phyloP scores from a whole-genome alignment of 352 stramenopile genomes.

The Globisporangium middletonii region DNA sequence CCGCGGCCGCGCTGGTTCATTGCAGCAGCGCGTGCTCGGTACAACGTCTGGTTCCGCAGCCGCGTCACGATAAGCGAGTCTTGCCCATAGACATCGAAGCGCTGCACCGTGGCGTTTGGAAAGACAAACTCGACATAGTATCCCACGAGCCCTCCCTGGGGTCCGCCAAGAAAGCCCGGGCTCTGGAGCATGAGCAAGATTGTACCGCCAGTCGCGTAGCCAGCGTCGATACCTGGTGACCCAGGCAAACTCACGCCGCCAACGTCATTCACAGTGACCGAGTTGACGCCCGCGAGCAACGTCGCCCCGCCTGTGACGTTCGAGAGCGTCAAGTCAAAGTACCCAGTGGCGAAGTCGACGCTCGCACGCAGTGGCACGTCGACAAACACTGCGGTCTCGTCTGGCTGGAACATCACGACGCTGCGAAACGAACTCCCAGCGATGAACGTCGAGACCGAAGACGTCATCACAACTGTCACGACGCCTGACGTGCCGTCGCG shows the following conservation, averaged over 20 bases:
- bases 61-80: constrained; percentile 10
- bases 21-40: constrained; percentile 17
- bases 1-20: constrained; percentile 22
- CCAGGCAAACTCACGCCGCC: constrained; percentile 36
- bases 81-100: neutral
- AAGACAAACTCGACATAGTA: constrained; percentile 17
- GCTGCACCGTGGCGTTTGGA: constrained; percentile 1
- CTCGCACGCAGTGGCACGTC: constrained; percentile 22
- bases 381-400: constrained; percentile 3
- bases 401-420: constrained; percentile 27
- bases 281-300: constrained; percentile 11
- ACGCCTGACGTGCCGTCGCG: constrained; percentile 7
- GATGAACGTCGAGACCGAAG: constrained; percentile 26
- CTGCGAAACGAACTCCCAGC: constrained; percentile 15
- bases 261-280: constrained; percentile 25
- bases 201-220: constrained; percentile 20
- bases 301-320: constrained; percentile 22
- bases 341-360: constrained; percentile 24
- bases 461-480: constrained; percentile 22
- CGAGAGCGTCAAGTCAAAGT: constrained; percentile 21
- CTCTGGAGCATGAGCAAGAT: constrained; percentile 19
- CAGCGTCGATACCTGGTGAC: constrained; percentile 7
- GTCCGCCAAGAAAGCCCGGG: constrained; percentile 23
- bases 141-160: neutral
- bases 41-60: constrained; percentile 21